Base-by-base conservation (phyloP, 2,329 filamentous ascomycete genomes). In the Apiospora marii region DNA sequence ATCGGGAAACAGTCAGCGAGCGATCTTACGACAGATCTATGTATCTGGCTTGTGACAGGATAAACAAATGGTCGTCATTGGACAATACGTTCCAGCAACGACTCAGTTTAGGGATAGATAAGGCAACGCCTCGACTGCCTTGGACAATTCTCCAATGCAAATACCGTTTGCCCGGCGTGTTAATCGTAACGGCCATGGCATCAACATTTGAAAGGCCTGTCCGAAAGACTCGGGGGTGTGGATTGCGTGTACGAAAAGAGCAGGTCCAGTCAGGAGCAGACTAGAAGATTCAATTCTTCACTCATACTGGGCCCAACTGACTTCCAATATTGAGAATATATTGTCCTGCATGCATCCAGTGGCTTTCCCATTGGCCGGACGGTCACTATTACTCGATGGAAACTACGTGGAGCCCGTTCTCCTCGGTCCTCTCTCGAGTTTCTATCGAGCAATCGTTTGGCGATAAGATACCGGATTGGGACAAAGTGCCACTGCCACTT, bases 391-490 rank as follows among this genome's bases (percentile, higher is more conserved):
- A 64, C 58, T 64, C 58, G 58, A 64, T 64, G 58, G 3, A 64
- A 64, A 64, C 22, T 37, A 22, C 58, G 58, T 64, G 34, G 58
- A 24, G 58, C 10, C 58, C 58, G 22, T 64, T 12, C 34, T 34
- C 34, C 58, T n/a, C 58, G 8, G 58, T n/a, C 8, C 58, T 64
- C 58, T 41, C 34, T 24, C 34, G 58, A 64, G 58, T 64, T 64
- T 64, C 58, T 41, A 64, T 64, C 58, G 58, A 64, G 58, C 58
- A 64, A 64, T 64, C 30, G 58, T 64, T 64, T 64, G 34, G 58
- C 34, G 58, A 64, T 41, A 64, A 64, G 58, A 64, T 64, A 64
- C 58, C 58, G 58, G 34, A 64, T 41, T 64, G 58, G 58, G 58
- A 6, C 3, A 41, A 64, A 41, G 34, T 22, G 19, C 19, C 19